These are phyloP conservation scores for Trypanosoma mega DNA, from an alignment of 208 protist species.

Conservation along the genomic window DNA sequence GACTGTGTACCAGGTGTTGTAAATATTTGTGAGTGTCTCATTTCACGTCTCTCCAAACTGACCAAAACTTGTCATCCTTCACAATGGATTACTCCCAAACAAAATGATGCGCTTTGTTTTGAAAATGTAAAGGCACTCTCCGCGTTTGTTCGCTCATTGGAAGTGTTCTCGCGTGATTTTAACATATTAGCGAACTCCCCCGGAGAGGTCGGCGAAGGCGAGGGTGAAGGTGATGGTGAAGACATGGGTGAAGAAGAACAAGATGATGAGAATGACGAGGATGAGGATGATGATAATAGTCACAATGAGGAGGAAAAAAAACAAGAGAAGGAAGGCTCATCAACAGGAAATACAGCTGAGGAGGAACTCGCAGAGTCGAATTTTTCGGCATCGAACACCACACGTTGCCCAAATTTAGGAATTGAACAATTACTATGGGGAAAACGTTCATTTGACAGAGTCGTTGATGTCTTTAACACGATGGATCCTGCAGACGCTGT, in stretches of 20 bases:
- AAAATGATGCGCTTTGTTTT: background rate
- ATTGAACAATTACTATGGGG: slow-evolving; percentile 18
- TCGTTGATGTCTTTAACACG: slow-evolving; percentile 18
- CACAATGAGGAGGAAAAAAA: too few species aligned
- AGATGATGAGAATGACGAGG: too few species aligned
- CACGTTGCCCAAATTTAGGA: background rate
- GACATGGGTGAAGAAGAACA: too few species aligned
- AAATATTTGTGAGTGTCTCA: slow-evolving; percentile 13
- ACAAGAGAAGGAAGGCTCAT: background rate
- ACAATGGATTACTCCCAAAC: background rate
- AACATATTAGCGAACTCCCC: too few species aligned
- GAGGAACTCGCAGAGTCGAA: too few species aligned
- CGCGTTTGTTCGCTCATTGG: background rate
- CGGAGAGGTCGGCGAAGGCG: too few species aligned
- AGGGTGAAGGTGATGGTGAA: too few species aligned
- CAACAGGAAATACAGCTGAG: background rate
- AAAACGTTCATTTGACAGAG: slow-evolving; percentile 14
- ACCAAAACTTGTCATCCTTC: slow-evolving; percentile 6
- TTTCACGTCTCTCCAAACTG: slow-evolving; percentile 19
- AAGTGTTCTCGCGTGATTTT: background rate
- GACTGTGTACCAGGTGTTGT: slow-evolving; percentile 17
- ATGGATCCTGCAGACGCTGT: slow-evolving; percentile 2
- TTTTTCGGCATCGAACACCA: too few species aligned
- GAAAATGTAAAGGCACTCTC: background rate
- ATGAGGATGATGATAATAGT: too few species aligned